A percentile compares a stretch with the other conserved stretches of the same genome.
phyloP scores from a whole-genome alignment of 2,329 filamentous ascomycete genomes.

The Penicillium polonicum region DNA sequence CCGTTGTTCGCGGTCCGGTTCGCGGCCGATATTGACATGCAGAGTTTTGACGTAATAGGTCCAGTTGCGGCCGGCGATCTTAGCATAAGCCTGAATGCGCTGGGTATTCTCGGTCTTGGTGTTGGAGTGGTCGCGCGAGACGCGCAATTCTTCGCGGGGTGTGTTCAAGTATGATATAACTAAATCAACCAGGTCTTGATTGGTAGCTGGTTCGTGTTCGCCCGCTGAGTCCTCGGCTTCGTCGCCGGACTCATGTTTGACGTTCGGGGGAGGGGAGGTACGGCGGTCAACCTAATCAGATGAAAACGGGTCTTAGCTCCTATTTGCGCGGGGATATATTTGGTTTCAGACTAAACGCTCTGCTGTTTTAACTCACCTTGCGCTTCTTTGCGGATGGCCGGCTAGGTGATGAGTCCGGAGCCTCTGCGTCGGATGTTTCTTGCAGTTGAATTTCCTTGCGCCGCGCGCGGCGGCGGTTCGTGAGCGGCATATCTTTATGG shows the following conservation, averaged over 20 bases:
- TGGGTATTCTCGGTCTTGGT: constrained; percentile 46
- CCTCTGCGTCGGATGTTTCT: constrained; percentile 47
- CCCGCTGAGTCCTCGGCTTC: constrained; percentile 43
- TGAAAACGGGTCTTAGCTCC: constrained; percentile 12
- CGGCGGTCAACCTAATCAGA: constrained; percentile 36
- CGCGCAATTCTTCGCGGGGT: constrained; percentile 46
- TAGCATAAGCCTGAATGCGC: constrained; percentile 51
- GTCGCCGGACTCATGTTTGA: constrained; percentile 42
- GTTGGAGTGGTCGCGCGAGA: constrained; percentile 47
- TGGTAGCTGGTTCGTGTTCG: constrained; percentile 43
- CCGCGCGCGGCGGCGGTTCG: constrained; percentile 46
- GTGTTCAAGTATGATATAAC: constrained; percentile 49
- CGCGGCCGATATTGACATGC: constrained; percentile 51
- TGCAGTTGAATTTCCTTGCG: constrained; percentile 48
- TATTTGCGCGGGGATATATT: constrained; percentile 5
- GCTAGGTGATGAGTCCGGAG: constrained; percentile 49
- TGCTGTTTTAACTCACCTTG: constrained; percentile 40
- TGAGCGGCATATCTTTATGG: constrained; percentile 39
- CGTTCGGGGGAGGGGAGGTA: constrained; percentile 32
- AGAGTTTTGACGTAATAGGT: constrained; percentile 53
- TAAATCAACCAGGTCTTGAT: constrained; percentile 48
- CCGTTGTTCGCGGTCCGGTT: constrained; percentile 47
- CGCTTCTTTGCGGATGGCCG: constrained; percentile 50
- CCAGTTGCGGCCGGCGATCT: constrained; percentile 52
- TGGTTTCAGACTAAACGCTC: constrained; percentile 8